Evolutionary conservation across 2,329 filamentous ascomycete species (phyloP).

Genomic region (Colletotrichum sublineola): DNA sequence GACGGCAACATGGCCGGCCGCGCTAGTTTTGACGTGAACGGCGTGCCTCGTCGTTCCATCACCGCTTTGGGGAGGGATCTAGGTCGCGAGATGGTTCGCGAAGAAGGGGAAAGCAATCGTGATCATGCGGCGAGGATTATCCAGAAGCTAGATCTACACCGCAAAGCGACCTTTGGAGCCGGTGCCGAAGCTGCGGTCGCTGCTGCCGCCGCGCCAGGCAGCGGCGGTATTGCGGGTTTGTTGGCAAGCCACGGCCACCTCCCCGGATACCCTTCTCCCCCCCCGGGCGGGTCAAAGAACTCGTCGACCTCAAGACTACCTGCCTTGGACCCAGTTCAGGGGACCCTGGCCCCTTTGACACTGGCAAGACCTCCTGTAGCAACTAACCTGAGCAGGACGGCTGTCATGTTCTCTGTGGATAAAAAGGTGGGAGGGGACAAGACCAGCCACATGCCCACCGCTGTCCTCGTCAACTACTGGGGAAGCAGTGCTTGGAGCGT

Average conservation of each 20-base stretch:
- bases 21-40: constrained; percentile 79
- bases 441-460: constrained; percentile 81
- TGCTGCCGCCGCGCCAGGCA: constrained; percentile 55
- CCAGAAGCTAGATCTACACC: constrained; percentile 90
- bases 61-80: constrained; percentile 64
- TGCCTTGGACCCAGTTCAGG: constrained; percentile 49
- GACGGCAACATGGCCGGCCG: constrained; percentile 69
- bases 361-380: constrained; percentile 85
- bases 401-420: constrained; percentile 85
- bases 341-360: constrained; percentile 83
- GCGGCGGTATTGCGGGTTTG: constrained; percentile 83
- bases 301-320: constrained; percentile 46
- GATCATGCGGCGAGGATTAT: constrained; percentile 92
- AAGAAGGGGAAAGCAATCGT: constrained; percentile 80
- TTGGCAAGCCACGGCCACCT: constrained; percentile 87
- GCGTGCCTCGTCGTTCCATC: constrained; percentile 66
- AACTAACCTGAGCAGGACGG: constrained; percentile 88
- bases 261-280: constrained; percentile 65
- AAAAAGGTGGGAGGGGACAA: constrained; percentile 75
- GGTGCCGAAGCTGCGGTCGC: constrained; percentile 55
- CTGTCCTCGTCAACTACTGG: constrained; percentile 94
- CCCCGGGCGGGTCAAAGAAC: constrained; percentile 30
- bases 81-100: constrained; percentile 63
- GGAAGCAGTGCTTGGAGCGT: constrained; percentile 83
- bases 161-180: constrained; percentile 76